Evolutionary conservation across 2,329 filamentous ascomycete genomes (phyloP), one percentile per base, ranked within the genome.

Genomic region (Reticulascus tulasneorum): DNA sequence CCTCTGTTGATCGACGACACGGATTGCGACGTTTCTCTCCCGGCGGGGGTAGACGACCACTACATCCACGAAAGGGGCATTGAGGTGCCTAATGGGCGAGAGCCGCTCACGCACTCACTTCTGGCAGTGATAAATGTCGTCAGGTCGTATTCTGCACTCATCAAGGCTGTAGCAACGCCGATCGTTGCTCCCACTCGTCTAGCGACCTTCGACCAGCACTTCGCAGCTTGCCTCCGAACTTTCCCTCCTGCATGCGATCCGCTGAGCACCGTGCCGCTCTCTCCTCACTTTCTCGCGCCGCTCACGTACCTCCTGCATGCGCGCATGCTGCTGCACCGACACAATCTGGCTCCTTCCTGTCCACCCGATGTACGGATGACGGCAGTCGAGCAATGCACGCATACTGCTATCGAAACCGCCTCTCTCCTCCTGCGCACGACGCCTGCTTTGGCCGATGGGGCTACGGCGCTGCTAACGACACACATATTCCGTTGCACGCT

Each of bases 401-500:
- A 72, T 7, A 81, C 84, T 8, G 81, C 86, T 1, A 72, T 85
- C 38, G 89, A 95, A 47, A 96, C 90, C 0, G 82, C 86, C 0
- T 75, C 76, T 18, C 75, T 94, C 13, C 71, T 97, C 10, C 77
- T 79, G 9, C 79, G 91, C 32, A 70, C 67, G 55, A 75, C 74
- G 18, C 64, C 73, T 4, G 69, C 75, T 9, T 67, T 89, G 2
- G 73, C 77, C 5, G 76, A 80, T 22, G 77, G 81, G 9, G 80
- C 87, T 4, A 87, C 84, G 2, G 79, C 84, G 5, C 77, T 91
- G 48, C 70, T 94, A 8, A 85, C 87, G 38, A 80, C 79, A 11
- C 93, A 97, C 56, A 72, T 95, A 28, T 96, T 94, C 78, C 84
- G 91, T 16, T 94, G 85, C 52, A 75, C 85, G 2, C 71, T 97